Evolutionary conservation across 2,329 filamentous ascomycete genomes (phyloP).

Genomic region (Penicillium frequentans): DNA sequence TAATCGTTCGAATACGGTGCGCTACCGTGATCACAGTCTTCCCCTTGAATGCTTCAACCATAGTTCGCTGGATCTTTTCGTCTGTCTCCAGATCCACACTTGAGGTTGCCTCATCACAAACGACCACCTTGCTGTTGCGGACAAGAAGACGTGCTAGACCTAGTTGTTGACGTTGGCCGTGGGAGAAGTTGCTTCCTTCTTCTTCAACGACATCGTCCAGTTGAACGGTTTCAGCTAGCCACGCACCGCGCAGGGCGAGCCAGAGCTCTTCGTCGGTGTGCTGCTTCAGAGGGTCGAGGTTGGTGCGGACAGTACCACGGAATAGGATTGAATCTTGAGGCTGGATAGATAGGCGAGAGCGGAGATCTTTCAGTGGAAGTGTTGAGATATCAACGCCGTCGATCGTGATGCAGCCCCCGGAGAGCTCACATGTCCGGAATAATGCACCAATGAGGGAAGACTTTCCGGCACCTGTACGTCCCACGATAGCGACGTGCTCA

Average conservation of each 20-base stretch:
- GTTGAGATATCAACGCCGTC: constrained; percentile 49
- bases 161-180: constrained; percentile 1
- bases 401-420: constrained; percentile 24
- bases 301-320: constrained; percentile 72
- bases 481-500: constrained; percentile 29
- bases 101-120: constrained; percentile 5
- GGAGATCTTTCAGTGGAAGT: constrained; percentile 53
- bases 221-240: constrained; percentile 48
- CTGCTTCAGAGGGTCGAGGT: constrained; percentile 73
- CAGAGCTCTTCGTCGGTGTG: constrained; percentile 67
- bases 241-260: constrained; percentile 69
- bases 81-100: constrained; percentile 4
- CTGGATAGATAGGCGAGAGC: constrained; percentile 70
- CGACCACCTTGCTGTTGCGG: not conserved
- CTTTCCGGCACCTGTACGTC: constrained; percentile 32
- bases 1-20: constrained; percentile 5
- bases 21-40: constrained; percentile 4
- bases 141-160: constrained; percentile 3
- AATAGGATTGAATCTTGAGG: constrained; percentile 81
- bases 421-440: constrained; percentile 25
- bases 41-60: not conserved
- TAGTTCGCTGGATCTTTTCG: constrained; percentile 2
- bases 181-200: constrained; percentile 5
- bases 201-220: constrained; percentile 1
- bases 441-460: constrained; percentile 26